These are phyloP conservation scores for Fusarium anguioides DNA, from an alignment of 2,329 filamentous ascomycete genomes.

Conservation along the genomic window DNA sequence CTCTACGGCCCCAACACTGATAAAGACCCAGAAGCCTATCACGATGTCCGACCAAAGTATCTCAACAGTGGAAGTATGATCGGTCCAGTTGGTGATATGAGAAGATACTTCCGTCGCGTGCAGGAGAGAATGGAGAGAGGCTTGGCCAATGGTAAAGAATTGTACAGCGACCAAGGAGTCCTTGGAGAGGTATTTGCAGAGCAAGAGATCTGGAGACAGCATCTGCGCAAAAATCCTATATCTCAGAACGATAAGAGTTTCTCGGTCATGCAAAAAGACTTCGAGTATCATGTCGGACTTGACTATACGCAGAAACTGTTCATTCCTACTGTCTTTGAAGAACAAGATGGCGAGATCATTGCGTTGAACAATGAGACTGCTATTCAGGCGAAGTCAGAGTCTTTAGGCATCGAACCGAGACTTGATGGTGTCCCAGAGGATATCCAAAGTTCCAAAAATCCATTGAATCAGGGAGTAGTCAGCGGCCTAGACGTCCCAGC, in stretches of 20 bases:
- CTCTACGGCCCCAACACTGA: slow-evolving; percentile 38
- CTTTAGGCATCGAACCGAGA: background rate
- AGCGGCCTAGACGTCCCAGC: fast-evolving
- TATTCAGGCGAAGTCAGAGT: slow-evolving; percentile 14
- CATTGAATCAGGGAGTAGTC: background rate
- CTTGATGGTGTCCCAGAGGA: slow-evolving; percentile 22
- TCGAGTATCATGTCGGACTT: slow-evolving; percentile 37
- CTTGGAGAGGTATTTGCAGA: slow-evolving; percentile 46
- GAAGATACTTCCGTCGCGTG: slow-evolving; percentile 35
- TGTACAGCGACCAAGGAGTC: slow-evolving; percentile 46
- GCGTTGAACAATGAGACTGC: slow-evolving; percentile 16
- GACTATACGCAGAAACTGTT: slow-evolving; percentile 37
- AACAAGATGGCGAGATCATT: slow-evolving; percentile 33
- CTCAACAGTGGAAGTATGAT: slow-evolving; percentile 47
- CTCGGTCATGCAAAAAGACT: slow-evolving; percentile 9
- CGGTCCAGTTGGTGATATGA: slow-evolving; percentile 41
- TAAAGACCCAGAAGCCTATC: background rate
- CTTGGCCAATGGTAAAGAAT: background rate
- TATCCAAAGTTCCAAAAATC: background rate
- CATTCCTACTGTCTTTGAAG: slow-evolving; percentile 35
- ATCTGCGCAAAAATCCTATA: background rate
- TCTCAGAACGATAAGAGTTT: background rate
- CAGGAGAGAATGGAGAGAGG: slow-evolving; percentile 36
- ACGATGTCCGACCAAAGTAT: slow-evolving; percentile 37
- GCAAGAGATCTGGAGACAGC: slow-evolving; percentile 38